phyloP scores from a whole-genome alignment of 768 basidiomycete genomes.

The Suillus sp. region DNA sequence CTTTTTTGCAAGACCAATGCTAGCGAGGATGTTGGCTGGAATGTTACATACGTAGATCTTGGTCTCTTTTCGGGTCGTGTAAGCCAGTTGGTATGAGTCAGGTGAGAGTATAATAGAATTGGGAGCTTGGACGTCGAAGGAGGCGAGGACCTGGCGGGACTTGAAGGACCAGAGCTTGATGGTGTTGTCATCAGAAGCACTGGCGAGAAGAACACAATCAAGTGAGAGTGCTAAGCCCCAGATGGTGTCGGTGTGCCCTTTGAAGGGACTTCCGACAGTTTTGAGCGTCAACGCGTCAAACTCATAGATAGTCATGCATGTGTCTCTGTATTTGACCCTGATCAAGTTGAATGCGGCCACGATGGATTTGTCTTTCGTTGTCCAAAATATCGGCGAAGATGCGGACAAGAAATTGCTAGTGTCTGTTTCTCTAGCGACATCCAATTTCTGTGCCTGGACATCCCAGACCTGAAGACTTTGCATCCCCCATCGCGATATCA shows the following conservation, averaged over 20 bases:
- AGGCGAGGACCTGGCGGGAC: not conserved
- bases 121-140: not conserved
- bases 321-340: not conserved
- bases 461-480: not conserved
- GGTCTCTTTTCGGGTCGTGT: not conserved
- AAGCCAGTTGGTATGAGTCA: not conserved
- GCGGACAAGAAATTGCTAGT: too few relatives aligned
- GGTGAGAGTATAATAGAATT: not conserved
- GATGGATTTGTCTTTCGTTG: not conserved
- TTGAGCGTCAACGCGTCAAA: not conserved
- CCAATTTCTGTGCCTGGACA: not conserved
- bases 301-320: not conserved
- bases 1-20: not conserved
- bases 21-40: not conserved
- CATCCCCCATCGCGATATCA: not conserved
- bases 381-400: not conserved
- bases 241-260: not conserved
- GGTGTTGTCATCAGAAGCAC: not conserved
- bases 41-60: not conserved
- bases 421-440: not conserved
- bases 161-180: not conserved
- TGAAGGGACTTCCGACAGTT: not conserved
- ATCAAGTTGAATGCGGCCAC: not conserved
- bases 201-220: not conserved
- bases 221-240: not conserved